A percentile compares a stretch with the other conserved stretches of the same genome.
phyloP scores from a whole-genome alignment of 208 protist genomes.

The Phytomonas sp. region DNA sequence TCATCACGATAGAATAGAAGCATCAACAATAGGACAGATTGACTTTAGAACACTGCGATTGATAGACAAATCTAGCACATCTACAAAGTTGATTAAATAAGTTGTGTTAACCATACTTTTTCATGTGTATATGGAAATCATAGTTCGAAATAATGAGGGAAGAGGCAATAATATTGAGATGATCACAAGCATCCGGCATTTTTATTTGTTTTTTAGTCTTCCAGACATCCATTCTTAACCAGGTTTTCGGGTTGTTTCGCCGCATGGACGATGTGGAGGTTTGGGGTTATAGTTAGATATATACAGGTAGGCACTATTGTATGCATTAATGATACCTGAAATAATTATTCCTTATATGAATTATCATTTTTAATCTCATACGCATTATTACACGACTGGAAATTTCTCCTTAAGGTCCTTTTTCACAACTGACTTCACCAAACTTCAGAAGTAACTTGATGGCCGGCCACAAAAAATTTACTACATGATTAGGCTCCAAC shows the following conservation, averaged over 20 bases:
- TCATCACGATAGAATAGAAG: slow-evolving; percentile 28
- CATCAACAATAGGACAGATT: slow-evolving; percentile 12
- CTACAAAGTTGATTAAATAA: neutral
- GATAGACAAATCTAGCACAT: neutral
- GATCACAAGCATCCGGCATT: neutral
- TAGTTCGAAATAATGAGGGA: neutral
- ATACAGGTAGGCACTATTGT: neutral
- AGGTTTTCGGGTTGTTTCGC: neutral
- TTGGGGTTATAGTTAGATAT: neutral
- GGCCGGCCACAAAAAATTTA: neutral
- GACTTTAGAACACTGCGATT: neutral
- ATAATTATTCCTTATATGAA: neutral
- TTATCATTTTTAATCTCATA: neutral
- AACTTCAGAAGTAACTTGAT: neutral
- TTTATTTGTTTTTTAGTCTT: neutral
- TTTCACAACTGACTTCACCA: neutral
- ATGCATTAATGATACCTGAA: slow-evolving; percentile 2
- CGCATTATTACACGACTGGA: neutral
- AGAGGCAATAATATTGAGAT: neutral
- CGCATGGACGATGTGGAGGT: neutral
- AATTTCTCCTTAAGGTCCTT: neutral
- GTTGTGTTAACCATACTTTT: neutral
- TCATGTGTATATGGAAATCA: neutral
- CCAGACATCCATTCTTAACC: neutral
- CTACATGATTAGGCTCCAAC: neutral